phyloP scores from a whole-genome alignment of 257 asterid genomes.

The Scutellaria galericulata region DNA sequence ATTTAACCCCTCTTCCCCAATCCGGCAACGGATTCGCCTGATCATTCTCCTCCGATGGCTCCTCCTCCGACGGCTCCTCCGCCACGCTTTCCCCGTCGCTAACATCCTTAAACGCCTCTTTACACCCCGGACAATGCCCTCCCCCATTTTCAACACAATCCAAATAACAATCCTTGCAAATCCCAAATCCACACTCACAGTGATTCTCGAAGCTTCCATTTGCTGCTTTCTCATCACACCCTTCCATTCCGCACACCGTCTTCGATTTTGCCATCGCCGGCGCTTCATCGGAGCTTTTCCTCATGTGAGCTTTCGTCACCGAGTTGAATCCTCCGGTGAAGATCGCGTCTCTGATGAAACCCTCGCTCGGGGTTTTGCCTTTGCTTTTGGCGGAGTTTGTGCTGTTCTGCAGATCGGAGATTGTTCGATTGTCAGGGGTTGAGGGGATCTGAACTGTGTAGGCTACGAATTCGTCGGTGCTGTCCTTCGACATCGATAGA shows the following conservation, averaged over 20 bases:
- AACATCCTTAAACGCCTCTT: conserved; percentile 62
- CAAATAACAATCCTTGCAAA: conserved; percentile 71
- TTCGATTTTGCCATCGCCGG: conserved; percentile 53
- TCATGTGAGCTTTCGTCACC: conserved; percentile 67
- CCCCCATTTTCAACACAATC: conserved; percentile 60
- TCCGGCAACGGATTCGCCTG: conserved; percentile 67
- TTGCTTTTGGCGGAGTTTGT: conserved; percentile 50
- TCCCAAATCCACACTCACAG: conserved; percentile 84
- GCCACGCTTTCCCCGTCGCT: conserved; percentile 55
- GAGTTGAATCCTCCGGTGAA: conserved; percentile 91
- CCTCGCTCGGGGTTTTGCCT: conserved; percentile 54
- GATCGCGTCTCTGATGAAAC: conserved; percentile 72
- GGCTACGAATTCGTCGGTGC: conserved; percentile 74
- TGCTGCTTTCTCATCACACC: conserved; percentile 71
- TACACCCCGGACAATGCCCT: conserved; percentile 87
- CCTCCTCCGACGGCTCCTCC: conserved; percentile 55
- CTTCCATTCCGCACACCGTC: conserved; percentile 66
- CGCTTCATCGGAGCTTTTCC: conserved; percentile 60
- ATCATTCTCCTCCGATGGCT: conserved; percentile 66
- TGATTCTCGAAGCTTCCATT: conserved; percentile 46
- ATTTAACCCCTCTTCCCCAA: conserved; percentile 54
- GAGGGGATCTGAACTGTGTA: conserved; percentile 95
- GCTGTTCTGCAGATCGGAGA: conserved; percentile 57
- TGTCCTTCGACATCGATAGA: conserved; percentile 73
- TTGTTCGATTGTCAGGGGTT: conserved; percentile 67